Conservation (phyloP, 2,329 filamentous ascomycete species). For the Biscogniauxia sp. region DNA sequence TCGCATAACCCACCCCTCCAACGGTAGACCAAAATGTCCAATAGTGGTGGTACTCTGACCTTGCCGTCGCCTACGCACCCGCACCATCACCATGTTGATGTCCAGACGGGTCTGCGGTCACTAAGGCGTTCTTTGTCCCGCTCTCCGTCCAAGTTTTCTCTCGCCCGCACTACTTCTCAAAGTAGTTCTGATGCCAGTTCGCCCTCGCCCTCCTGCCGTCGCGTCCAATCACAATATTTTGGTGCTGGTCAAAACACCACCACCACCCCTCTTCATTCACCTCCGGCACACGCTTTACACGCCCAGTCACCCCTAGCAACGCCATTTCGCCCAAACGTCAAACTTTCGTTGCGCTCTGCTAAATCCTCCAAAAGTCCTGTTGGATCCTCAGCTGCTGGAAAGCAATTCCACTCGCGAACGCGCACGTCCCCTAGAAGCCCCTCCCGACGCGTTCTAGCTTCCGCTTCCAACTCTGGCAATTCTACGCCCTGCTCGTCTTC, state of each 20-base stretch:
- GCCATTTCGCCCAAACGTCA: slow-evolving; percentile 64
- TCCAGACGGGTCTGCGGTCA: slow-evolving; percentile 72
- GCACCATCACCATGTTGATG: slow-evolving; percentile 79
- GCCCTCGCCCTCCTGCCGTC: slow-evolving; percentile 43
- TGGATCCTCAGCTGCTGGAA: slow-evolving; percentile 45
- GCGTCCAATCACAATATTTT: slow-evolving; percentile 45
- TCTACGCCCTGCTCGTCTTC: slow-evolving; percentile 47
- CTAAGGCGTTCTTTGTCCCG: slow-evolving; percentile 84
- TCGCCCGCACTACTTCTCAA: slow-evolving; percentile 51
- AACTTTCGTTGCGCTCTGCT: slow-evolving; percentile 63
- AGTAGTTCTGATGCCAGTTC: slow-evolving; percentile 45
- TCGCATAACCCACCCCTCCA: slow-evolving; percentile 9
- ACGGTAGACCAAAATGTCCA: slow-evolving; percentile 25
- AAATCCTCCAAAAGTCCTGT: slow-evolving; percentile 52
- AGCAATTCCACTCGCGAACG: slow-evolving; percentile 53
- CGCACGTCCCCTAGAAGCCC: slow-evolving; percentile 74
- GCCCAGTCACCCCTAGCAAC: slow-evolving; percentile 55
- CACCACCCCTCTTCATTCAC: slow-evolving; percentile 37
- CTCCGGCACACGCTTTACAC: slow-evolving; percentile 26
- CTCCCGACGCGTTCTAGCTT: slow-evolving; percentile 71
- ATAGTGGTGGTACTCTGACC: slow-evolving; percentile 66
- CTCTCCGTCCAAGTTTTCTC: slow-evolving; percentile 86
- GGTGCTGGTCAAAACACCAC: slow-evolving; percentile 37
- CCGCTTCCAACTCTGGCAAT: slow-evolving; percentile 71
- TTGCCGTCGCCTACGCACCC: slow-evolving; percentile 82